Base-by-base conservation (phyloP, 1,139 yeast genomes). In the Debaryomyces fabryi region DNA sequence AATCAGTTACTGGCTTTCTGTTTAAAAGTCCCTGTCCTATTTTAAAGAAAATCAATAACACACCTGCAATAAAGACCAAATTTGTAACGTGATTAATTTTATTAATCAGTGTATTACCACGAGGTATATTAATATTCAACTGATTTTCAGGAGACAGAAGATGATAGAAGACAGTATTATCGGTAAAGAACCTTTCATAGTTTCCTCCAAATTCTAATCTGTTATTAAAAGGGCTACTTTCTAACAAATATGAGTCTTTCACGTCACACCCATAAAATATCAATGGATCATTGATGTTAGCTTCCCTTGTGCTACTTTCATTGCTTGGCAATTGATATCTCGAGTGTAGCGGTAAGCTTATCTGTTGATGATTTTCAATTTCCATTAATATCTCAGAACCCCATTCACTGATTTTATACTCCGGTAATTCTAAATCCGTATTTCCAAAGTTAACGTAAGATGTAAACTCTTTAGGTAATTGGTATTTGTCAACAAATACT, bases 351-450 rank as follows among this genome's bases (percentile, higher is more conserved):
- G 68, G 67, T 9, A 73, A 54, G 13, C 20, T 16, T 12, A 46
- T 16, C 6, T 15, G 20, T 3, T 15, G 35, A n/a, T 24, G 29
- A 12, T 46, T 44, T 9, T 38, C 42, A 4, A 45, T 24, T 50
- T 71, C 71, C 46, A 74, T 56, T 37, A 76, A 56, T 2, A 73
- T 49, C 50, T 74, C 79, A 48, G 63, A 68, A 0, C 81, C 81
- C 81, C 81, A 76, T 49, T 66, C 65, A 2, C 52, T 45, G 1
- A 74, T 58, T 33, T 64, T 61, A 54, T 76, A 76, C 37, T 63
- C 78, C 0, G 81, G 81, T n/a, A 72, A 58, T 53, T 76, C 81
- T 49, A 76, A 58, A 53, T 76, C 75, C 10, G 58, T 52, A 18
- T 64, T 58, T 0, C 81, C 81, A 46, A 62, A 66, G 35, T 63